Percentiles rank a stretch among this genome's conserved stretches.
These are phyloP conservation scores for Funneliformis mosseae DNA, from an alignment of 192 early-diverging fungal species.

Conservation along the genomic window DNA sequence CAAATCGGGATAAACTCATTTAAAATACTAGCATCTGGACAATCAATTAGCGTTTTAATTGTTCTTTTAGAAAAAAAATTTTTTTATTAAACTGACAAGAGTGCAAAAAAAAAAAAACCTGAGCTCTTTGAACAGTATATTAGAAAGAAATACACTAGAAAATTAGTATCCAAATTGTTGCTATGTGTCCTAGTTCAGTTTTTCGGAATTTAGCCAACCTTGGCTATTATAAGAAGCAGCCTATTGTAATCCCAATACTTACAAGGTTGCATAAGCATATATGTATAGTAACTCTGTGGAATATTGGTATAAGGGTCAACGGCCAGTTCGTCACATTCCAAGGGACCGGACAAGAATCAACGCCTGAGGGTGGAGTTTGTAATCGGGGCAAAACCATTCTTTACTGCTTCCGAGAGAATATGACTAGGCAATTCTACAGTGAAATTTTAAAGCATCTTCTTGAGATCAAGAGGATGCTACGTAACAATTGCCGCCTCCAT, in stretches of 20 bases:
- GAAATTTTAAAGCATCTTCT: too few species aligned
- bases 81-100: too few species aligned
- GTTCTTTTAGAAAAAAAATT: too few species aligned
- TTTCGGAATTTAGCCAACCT: background rate
- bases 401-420: too few species aligned
- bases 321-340: conserved; percentile 9
- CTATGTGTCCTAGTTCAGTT: conserved; percentile 7
- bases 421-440: too few species aligned
- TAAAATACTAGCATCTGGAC: too few species aligned
- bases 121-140: background rate
- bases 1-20: too few species aligned
- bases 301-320: background rate
- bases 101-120: background rate
- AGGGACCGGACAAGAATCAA: background rate
- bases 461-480: too few species aligned
- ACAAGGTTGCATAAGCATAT: background rate
- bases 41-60: too few species aligned
- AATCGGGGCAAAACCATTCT: background rate
- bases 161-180: background rate
- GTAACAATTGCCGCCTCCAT: too few species aligned
- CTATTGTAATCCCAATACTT: background rate
- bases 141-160: conserved; percentile 3
- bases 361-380: conserved; percentile 3
- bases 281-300: background rate
- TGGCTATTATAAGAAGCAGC: too few species aligned